These are phyloP conservation scores for Mycena venus DNA, from an alignment of 768 basidiomycete genomes.

Conservation along the genomic window DNA sequence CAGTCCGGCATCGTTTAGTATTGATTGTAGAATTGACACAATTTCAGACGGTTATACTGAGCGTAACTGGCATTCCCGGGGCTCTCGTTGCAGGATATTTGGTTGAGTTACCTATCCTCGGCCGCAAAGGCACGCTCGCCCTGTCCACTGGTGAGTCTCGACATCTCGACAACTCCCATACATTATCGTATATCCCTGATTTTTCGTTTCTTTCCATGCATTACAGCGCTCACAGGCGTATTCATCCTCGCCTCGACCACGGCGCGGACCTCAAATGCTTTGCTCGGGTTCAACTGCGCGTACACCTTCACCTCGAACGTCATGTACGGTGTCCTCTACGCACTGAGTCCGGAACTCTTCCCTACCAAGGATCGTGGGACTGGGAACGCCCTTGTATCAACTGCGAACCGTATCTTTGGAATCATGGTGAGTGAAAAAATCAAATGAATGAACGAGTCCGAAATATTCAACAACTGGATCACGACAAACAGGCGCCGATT, in stretches of 20 bases:
- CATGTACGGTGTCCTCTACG: conserved; percentile 66
- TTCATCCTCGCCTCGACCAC: conserved; percentile 73
- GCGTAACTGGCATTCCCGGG: conserved; percentile 70
- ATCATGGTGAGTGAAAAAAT: conserved; percentile 58
- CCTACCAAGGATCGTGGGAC: conserved; percentile 69
- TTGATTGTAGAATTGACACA: conserved; percentile 22
- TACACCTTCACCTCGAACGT: conserved; percentile 70
- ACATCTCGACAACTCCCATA: conserved; percentile 17
- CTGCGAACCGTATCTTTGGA: conserved; percentile 70
- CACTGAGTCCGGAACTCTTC: conserved; percentile 64
- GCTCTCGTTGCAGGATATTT: conserved; percentile 67
- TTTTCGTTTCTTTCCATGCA: neutral
- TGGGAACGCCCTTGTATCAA: conserved; percentile 65
- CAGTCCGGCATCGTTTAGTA: neutral
- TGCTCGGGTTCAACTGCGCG: conserved; percentile 72
- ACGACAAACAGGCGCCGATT: conserved; percentile 55
- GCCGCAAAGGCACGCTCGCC: conserved; percentile 67
- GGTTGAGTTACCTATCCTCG: conserved; percentile 64
- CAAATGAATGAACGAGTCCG: too few relatives aligned
- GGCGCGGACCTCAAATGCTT: conserved; percentile 62
- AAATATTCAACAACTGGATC: too few relatives aligned
- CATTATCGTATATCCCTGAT: too few relatives aligned
- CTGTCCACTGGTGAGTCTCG: conserved; percentile 58
- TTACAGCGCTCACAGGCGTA: conserved; percentile 60
- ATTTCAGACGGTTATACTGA: conserved; percentile 66